These are phyloP conservation scores for Pythium aphanidermatum DNA, from an alignment of 352 stramenopile species.

Conservation along the genomic window DNA sequence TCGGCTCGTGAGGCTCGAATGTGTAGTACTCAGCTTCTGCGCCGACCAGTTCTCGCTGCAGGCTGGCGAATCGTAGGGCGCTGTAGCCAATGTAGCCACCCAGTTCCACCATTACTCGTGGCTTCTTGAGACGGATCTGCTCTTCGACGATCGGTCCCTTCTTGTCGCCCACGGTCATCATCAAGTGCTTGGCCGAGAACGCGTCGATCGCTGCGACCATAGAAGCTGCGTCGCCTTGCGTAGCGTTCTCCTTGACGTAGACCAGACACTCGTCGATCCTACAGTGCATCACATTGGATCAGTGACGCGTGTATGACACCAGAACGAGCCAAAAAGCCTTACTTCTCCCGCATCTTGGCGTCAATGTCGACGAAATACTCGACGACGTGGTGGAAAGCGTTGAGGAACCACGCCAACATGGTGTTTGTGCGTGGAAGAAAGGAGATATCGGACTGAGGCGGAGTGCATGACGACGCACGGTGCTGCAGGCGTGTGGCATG, in stretches of 20 bases:
- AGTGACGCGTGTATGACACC: too few species aligned
- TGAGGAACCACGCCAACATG: background rate
- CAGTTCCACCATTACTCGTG: conserved; percentile 32
- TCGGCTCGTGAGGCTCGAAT: conserved; percentile 33
- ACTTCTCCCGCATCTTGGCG: background rate
- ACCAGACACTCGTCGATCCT: conserved; percentile 26
- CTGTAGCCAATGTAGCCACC: conserved; percentile 39
- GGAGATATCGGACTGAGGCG: background rate
- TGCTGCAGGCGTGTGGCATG: too few species aligned
- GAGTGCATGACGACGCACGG: too few species aligned
- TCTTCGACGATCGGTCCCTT: conserved; percentile 38
- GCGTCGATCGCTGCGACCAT: conserved; percentile 34
- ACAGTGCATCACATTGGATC: too few species aligned
- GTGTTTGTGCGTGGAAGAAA: background rate
- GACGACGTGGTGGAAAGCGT: background rate
- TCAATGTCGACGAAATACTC: conserved; percentile 1
- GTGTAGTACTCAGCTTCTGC: conserved; percentile 29
- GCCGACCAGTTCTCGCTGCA: conserved; percentile 22
- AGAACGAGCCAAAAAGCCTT: background rate
- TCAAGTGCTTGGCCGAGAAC: conserved; percentile 26
- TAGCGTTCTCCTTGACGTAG: conserved; percentile 33
- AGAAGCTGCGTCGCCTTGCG: conserved; percentile 24
- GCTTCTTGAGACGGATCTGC: conserved; percentile 31
- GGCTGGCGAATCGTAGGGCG: conserved; percentile 33
- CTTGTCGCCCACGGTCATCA: conserved; percentile 38